Percentiles rank a stretch among this genome's conserved stretches.
phyloP scores from a whole-genome alignment of 352 stramenopile genomes.

The Phytophthora europaea region DNA sequence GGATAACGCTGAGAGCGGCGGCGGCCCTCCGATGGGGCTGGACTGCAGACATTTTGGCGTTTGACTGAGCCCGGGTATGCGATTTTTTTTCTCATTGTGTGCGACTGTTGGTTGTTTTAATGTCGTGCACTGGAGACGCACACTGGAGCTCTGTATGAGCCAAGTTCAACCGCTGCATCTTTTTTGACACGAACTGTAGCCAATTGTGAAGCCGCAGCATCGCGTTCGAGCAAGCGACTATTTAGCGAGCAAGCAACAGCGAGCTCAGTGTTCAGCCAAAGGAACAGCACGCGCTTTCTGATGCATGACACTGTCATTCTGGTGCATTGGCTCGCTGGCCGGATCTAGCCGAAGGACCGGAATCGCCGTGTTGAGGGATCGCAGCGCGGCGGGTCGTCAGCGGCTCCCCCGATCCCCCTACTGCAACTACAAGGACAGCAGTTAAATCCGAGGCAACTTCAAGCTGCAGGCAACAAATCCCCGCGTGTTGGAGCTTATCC shows the following conservation, averaged over 20 bases:
- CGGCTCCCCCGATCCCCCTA: conserved; percentile 23
- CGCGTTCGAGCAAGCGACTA: not conserved
- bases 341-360: conserved; percentile 24
- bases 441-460: conserved; percentile 20
- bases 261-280: not conserved
- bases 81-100: not conserved
- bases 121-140: conserved; percentile 1
- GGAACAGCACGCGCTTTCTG: not conserved
- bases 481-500: not conserved
- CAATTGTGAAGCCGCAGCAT: conserved; percentile 3
- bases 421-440: conserved; percentile 15
- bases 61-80: conserved; percentile 3
- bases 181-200: conserved; percentile 17
- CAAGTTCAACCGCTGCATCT: conserved; percentile 30
- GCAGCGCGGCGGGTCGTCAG: not conserved
- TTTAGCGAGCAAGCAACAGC: not conserved
- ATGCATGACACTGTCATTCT: not conserved
- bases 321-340: conserved; percentile 7
- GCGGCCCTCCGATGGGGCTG: not conserved
- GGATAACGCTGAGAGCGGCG: not conserved
- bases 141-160: conserved; percentile 12
- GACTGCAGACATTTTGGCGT: not conserved
- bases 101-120: not conserved
- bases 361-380: conserved; percentile 6
- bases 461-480: conserved; percentile 28